A percentile compares a stretch with the other conserved stretches of the same genome.
Conservation (phyloP, 192 early-diverging fungal genomes). For the Helicostylum pulchrum region DNA sequence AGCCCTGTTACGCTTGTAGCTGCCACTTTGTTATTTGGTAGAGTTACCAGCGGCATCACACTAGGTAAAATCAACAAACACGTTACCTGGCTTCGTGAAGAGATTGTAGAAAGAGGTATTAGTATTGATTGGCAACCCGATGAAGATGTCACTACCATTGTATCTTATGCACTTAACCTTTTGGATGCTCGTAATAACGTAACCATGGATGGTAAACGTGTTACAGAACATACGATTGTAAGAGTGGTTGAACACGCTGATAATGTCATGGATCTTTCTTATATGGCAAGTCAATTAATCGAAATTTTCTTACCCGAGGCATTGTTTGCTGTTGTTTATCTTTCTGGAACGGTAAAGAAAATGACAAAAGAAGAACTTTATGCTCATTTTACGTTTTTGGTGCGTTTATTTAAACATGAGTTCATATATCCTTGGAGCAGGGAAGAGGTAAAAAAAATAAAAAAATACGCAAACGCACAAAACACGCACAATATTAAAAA, state of each 20-base stretch:
- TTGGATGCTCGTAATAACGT: conserved; percentile 33
- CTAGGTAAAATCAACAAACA: conserved; percentile 26
- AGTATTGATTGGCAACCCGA: conserved; percentile 35
- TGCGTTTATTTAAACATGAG: conserved; percentile 32
- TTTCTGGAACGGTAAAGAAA: conserved; percentile 12
- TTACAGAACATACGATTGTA: conserved; percentile 25
- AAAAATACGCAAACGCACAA: not conserved
- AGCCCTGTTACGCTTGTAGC: conserved; percentile 32
- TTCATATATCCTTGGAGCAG: conserved; percentile 35
- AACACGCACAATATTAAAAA: not conserved
- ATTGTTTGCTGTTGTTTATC: conserved; percentile 32
- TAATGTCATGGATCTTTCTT: conserved; percentile 38
- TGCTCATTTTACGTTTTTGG: conserved; percentile 29
- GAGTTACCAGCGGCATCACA: conserved; percentile 22
- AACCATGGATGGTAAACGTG: conserved; percentile 29
- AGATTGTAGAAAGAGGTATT: conserved; percentile 19
- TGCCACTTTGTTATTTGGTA: conserved; percentile 24
- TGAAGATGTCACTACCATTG: conserved; percentile 33
- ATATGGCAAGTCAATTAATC: conserved; percentile 38
- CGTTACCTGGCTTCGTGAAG: conserved; percentile 27
- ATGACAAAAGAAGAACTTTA: conserved; percentile 22
- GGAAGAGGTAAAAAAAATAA: conserved; percentile 22
- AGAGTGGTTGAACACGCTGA: conserved; percentile 38
- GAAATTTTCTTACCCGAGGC: conserved; percentile 34
- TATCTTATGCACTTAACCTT: conserved; percentile 28